These are phyloP conservation scores for Tolypocladium endophyticum DNA, from an alignment of 2,329 filamentous ascomycete genomes.

Conservation along the genomic window DNA sequence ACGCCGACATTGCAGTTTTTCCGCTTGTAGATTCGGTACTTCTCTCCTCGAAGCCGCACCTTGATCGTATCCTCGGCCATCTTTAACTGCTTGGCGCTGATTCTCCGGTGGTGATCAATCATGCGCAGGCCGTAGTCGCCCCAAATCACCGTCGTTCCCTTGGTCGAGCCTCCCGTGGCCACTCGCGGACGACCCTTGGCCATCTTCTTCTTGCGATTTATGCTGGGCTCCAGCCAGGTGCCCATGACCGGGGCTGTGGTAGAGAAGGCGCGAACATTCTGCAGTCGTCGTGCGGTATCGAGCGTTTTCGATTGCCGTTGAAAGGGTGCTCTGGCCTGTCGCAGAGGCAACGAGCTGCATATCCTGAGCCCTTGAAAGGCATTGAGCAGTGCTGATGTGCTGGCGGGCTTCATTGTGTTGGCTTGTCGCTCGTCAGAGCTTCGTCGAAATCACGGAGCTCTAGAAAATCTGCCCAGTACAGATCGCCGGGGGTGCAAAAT, in stretches of 20 bases:
- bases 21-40: constrained; percentile 85
- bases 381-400: constrained; percentile 33
- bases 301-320: constrained; percentile 17
- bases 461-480: constrained; percentile 21
- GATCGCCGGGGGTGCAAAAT: constrained; percentile 1
- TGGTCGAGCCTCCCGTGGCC: constrained; percentile 77
- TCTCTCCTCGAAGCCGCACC: constrained; percentile 75
- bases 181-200: constrained; percentile 86
- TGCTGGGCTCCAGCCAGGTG: constrained; percentile 75
- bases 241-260: constrained; percentile 49
- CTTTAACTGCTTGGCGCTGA: constrained; percentile 78
- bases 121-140: constrained; percentile 93
- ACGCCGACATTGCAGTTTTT: constrained; percentile 90
- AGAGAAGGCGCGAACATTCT: constrained; percentile 58
- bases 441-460: constrained; percentile 13
- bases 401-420: constrained; percentile 34
- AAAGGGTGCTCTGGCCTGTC: constrained; percentile 23
- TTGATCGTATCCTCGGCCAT: constrained; percentile 92
- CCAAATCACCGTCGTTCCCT: constrained; percentile 93
- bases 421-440: constrained; percentile 8
- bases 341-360: constrained; percentile 26
- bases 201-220: constrained; percentile 71
- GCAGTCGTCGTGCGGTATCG: constrained; percentile 22
- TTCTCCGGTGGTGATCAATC: constrained; percentile 83
- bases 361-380: constrained; percentile 41